phyloP scores from a whole-genome alignment of 768 basidiomycete genomes.

The Suillus bovinus region DNA sequence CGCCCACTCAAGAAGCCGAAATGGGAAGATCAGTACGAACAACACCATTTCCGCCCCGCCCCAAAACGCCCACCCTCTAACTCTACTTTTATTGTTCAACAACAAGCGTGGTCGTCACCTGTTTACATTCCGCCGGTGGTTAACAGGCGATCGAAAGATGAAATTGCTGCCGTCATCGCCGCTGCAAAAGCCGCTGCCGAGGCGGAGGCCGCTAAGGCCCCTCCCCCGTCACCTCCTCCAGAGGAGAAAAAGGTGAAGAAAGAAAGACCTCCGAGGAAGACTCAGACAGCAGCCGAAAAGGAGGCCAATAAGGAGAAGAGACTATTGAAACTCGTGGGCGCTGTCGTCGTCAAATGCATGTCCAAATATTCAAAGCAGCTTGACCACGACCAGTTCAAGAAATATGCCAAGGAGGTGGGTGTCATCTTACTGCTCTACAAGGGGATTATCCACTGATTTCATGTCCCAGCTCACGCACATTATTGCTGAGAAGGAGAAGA shows the following conservation, averaged over 20 bases:
- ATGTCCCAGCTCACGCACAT: slow-evolving; percentile 70
- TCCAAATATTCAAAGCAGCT: slow-evolving; percentile 81
- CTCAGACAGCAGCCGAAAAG: slow-evolving; percentile 53
- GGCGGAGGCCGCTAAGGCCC: slow-evolving; percentile 11
- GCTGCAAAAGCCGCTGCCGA: slow-evolving; percentile 30
- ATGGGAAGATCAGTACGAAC: slow-evolving; percentile 22
- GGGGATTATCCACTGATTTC: slow-evolving; percentile 5
- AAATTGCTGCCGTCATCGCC: slow-evolving; percentile 43
- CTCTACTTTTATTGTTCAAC: background rate
- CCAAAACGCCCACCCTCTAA: background rate
- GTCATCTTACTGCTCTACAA: slow-evolving; percentile 3
- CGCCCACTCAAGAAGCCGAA: slow-evolving; percentile 35
- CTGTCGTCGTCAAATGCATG: slow-evolving; percentile 91
- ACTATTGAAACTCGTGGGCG: slow-evolving; percentile 79
- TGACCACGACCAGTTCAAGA: slow-evolving; percentile 85
- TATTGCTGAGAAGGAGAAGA: slow-evolving; percentile 95
- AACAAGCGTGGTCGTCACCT: no score
- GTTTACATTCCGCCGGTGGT: background rate
- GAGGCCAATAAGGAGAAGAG: slow-evolving; percentile 79
- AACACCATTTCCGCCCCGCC: slow-evolving; percentile 13
- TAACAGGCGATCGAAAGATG: slow-evolving; percentile 18
- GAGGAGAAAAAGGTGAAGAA: slow-evolving; percentile 26
- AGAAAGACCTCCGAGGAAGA: slow-evolving; percentile 38
- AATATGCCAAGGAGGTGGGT: slow-evolving; percentile 89
- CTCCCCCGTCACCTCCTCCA: slow-evolving; percentile 17